phyloP scores from a whole-genome alignment of 768 basidiomycete species.

The Guyanaporus albipodus region DNA sequence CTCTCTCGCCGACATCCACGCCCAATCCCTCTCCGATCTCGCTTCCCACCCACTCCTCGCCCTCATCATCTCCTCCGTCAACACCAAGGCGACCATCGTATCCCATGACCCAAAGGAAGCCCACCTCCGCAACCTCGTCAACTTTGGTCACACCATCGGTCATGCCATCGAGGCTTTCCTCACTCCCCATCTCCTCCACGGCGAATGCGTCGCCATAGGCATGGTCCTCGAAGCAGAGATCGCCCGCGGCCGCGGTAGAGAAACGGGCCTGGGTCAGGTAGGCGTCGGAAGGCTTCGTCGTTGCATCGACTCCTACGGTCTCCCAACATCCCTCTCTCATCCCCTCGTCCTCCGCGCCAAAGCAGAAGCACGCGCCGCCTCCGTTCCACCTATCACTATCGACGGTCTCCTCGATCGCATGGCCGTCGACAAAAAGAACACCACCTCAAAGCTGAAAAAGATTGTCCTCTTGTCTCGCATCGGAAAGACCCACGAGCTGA shows the following conservation, averaged over 20 bases:
- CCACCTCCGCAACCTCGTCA: slow-evolving; percentile 95
- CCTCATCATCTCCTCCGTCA: slow-evolving; percentile 89
- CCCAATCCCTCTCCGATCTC: slow-evolving; percentile 59
- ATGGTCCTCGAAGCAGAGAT: slow-evolving; percentile 98
- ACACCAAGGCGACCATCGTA: slow-evolving; percentile 95
- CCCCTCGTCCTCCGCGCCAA: slow-evolving; percentile 52
- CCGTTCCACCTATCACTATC: slow-evolving; percentile 43
- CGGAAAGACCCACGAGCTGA: slow-evolving; percentile 87
- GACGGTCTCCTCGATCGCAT: slow-evolving; percentile 87
- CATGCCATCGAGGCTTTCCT: slow-evolving; percentile 97
- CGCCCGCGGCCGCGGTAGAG: slow-evolving; percentile 71
- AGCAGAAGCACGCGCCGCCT: slow-evolving; percentile 18
- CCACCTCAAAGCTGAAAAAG: slow-evolving; percentile 80
- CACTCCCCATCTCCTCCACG: slow-evolving; percentile 91
- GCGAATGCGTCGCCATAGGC: slow-evolving; percentile 92
- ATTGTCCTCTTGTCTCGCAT: slow-evolving; percentile 89
- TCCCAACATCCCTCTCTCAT: slow-evolving; percentile 80
- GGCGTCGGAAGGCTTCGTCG: slow-evolving; percentile 87
- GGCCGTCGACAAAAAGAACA: slow-evolving; percentile 98
- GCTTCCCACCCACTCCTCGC: slow-evolving; percentile 83
- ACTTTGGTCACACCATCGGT: slow-evolving; percentile 98
- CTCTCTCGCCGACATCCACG: slow-evolving; percentile 63
- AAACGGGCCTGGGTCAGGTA: slow-evolving; percentile 73
- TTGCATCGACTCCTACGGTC: slow-evolving; percentile 85
- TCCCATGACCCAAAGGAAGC: slow-evolving; percentile 96